Conservation (phyloP, 768 basidiomycete genomes). For the Lentinula detonsa region DNA sequence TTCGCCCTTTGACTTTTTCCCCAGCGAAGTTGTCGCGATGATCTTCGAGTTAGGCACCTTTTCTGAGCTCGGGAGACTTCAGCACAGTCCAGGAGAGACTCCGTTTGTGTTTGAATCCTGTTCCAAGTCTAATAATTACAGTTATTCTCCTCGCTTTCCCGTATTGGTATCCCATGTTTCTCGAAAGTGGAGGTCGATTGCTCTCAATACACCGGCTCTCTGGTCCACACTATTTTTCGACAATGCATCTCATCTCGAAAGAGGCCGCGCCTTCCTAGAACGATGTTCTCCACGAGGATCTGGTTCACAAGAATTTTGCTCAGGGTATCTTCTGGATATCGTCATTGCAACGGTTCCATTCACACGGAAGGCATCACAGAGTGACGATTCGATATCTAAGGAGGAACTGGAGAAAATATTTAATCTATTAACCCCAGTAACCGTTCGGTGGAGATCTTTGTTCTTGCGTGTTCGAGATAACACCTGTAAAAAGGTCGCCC, state of each 20-base stretch:
- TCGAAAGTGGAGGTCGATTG: conserved; percentile 49
- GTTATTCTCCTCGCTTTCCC: conserved; percentile 40
- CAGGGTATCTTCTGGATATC: conserved; percentile 6
- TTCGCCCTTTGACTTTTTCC: conserved; percentile 21
- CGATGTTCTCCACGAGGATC: conserved; percentile 19
- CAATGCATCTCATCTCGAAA: conserved; percentile 40
- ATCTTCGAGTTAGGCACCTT: conserved; percentile 49
- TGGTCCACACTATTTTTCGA: conserved; percentile 56
- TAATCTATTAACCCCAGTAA: conserved; percentile 18
- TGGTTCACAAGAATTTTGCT: background rate
- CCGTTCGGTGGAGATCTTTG: conserved; percentile 25
- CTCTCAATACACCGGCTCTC: conserved; percentile 41
- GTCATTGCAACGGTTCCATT: conserved; percentile 4
- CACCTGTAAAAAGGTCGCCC: conserved; percentile 49
- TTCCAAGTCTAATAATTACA: conserved; percentile 24
- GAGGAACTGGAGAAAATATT: conserved; percentile 13
- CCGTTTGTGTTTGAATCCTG: conserved; percentile 47
- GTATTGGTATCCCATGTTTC: conserved; percentile 55
- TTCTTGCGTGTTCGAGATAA: conserved; percentile 42
- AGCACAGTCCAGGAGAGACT: conserved; percentile 23
- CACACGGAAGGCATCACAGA: background rate
- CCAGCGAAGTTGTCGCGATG: conserved; percentile 52
- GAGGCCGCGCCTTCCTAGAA: conserved; percentile 39
- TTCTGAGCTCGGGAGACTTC: conserved; percentile 32
- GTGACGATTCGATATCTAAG: background rate